A percentile compares a stretch with the other conserved stretches of the same genome.
These are phyloP conservation scores for Crepidotus variabilis DNA, from an alignment of 768 basidiomycete genomes.

Conservation along the genomic window DNA sequence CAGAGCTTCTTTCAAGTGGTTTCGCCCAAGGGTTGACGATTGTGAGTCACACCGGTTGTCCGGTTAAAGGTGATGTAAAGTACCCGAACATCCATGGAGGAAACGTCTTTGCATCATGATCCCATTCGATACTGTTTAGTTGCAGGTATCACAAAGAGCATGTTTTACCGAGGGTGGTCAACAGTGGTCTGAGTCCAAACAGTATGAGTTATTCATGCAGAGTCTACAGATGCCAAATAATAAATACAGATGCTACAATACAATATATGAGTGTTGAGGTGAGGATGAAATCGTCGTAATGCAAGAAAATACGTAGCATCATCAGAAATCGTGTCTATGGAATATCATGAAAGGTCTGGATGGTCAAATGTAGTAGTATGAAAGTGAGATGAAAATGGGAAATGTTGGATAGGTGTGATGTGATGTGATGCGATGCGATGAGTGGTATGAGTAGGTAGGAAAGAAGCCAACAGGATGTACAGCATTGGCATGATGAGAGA, in stretches of 20 bases:
- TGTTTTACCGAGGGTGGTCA: too few relatives aligned
- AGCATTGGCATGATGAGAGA: neutral
- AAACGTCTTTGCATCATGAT: too few relatives aligned
- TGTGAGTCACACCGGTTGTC: too few relatives aligned
- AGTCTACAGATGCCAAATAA: neutral
- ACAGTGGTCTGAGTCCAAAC: too few relatives aligned
- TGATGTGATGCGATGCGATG: neutral
- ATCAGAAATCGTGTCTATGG: neutral
- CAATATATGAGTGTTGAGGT: neutral
- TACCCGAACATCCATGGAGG: too few relatives aligned
- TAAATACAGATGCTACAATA: neutral
- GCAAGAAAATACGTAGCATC: neutral
- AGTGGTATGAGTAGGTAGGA: neutral
- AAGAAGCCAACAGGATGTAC: neutral
- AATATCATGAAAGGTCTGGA: neutral
- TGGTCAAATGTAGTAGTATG: neutral
- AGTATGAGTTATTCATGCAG: too few relatives aligned
- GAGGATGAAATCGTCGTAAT: neutral
- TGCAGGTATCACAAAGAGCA: too few relatives aligned
- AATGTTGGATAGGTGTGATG: neutral
- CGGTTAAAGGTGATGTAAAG: too few relatives aligned
- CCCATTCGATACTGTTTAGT: too few relatives aligned
- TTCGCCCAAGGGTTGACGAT: too few relatives aligned
- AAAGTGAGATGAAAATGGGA: neutral
- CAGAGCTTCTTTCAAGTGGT: too few relatives aligned